A percentile compares a stretch with the other conserved stretches of the same genome.
phyloP scores from a whole-genome alignment of 345 rosid species.

The Dipteronia sinensis region DNA sequence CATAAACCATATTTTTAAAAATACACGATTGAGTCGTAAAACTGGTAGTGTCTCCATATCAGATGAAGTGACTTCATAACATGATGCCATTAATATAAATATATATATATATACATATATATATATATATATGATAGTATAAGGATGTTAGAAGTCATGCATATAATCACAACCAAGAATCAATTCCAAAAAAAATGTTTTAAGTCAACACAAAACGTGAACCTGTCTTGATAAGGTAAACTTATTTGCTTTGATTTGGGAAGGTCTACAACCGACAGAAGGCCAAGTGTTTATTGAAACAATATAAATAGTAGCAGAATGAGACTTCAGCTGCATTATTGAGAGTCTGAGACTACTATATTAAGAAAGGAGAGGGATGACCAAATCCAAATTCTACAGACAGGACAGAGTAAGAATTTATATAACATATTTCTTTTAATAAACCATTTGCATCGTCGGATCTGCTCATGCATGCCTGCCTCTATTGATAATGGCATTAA shows the following conservation, averaged over 20 bases:
- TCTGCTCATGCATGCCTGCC: conserved; percentile 24
- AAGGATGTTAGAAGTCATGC: neutral
- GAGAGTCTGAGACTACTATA: conserved; percentile 12
- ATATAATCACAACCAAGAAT: neutral
- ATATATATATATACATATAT: too few species aligned
- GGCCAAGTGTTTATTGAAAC: neutral
- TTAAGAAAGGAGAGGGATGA: conserved; percentile 7
- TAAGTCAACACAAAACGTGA: conserved; percentile 7
- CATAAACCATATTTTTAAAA: neutral
- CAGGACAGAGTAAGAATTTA: too few species aligned
- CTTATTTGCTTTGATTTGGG: conserved; percentile 3
- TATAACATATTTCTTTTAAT: neutral
- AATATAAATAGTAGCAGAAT: conserved; percentile 15
- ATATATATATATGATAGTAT: neutral
- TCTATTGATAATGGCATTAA: neutral
- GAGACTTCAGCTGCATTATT: conserved; percentile 19
- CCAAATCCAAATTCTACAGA: neutral
- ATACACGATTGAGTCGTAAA: neutral
- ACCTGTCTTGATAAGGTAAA: neutral
- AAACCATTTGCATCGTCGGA: neutral
- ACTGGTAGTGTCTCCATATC: neutral
- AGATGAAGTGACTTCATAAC: conserved; percentile 4
- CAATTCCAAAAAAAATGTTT: neutral
- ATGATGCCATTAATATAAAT: neutral
- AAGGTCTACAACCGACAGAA: neutral